Percentiles rank a stretch among this genome's conserved stretches.
phyloP scores from a whole-genome alignment of 805 yeast species.

The Cyberlindnera lachancei region DNA sequence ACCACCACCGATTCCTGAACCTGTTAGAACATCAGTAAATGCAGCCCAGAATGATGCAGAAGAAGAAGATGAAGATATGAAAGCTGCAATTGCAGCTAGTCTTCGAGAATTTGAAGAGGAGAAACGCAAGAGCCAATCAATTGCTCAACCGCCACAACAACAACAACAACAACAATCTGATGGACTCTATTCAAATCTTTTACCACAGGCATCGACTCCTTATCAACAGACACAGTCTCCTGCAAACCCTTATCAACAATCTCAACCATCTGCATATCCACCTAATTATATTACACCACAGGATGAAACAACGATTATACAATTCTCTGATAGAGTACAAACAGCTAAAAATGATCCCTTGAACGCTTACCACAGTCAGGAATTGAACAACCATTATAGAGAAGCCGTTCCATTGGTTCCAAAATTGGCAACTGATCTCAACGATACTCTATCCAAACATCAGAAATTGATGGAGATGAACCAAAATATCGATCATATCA shows the following conservation, averaged over 20 bases:
- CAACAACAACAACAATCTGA: constrained; percentile 10
- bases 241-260: constrained; percentile 4
- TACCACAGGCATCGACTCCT: constrained; percentile 12
- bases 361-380: constrained; percentile 19
- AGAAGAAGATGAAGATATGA: constrained; percentile 81
- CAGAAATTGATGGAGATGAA: constrained; percentile 67
- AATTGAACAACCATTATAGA: constrained; percentile 49
- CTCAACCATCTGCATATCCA: constrained; percentile 16
- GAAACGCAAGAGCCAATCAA: too few species aligned
- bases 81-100: constrained; percentile 92
- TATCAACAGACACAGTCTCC: constrained; percentile 16
- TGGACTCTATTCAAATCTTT: constrained; percentile 13
- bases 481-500: constrained; percentile 68
- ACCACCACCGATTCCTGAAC: constrained; percentile 17
- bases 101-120: constrained; percentile 55
- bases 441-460: constrained; percentile 51
- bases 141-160: constrained; percentile 13
- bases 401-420: constrained; percentile 60
- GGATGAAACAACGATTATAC: constrained; percentile 64
- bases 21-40: constrained; percentile 3
- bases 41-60: too few species aligned
- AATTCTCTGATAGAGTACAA: constrained; percentile 63
- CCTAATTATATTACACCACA: constrained; percentile 30
- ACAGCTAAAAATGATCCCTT: constrained; percentile 19
- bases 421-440: constrained; percentile 53